phyloP scores from a whole-genome alignment of 768 basidiomycete species.

The Leucogyrophana mollusca region DNA sequence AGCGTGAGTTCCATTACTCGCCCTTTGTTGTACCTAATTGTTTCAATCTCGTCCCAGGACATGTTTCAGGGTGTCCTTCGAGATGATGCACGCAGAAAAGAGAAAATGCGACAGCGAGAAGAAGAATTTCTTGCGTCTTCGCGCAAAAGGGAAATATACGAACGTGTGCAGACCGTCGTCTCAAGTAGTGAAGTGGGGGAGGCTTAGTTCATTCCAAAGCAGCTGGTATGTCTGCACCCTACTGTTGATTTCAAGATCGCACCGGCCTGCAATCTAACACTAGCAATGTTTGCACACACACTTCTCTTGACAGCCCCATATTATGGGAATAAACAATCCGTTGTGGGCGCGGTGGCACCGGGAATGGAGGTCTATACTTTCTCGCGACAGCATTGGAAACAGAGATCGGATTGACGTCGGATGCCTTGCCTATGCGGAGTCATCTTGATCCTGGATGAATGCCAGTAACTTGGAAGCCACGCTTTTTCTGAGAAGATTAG shows the following conservation, averaged over 20 bases:
- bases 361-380: conserved; percentile 47
- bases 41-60: conserved; percentile 42
- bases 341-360: too few relatives aligned
- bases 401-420: conserved; percentile 68
- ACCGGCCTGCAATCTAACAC: too few relatives aligned
- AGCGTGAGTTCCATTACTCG: conserved; percentile 50
- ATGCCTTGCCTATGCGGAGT: conserved; percentile 73
- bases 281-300: too few relatives aligned
- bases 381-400: conserved; percentile 76
- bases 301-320: too few relatives aligned
- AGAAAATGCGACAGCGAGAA: conserved; percentile 69
- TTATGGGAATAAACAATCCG: too few relatives aligned
- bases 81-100: conserved; percentile 78
- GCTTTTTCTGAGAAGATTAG: conserved; percentile 42
- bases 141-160: conserved; percentile 65
- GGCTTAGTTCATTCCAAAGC: too few relatives aligned
- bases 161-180: conserved; percentile 42
- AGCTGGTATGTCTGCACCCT: too few relatives aligned
- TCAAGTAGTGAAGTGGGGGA: conserved; percentile 3
- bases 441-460: conserved; percentile 78
- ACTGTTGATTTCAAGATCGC: too few relatives aligned
- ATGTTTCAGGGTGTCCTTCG: conserved; percentile 92
- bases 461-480: conserved; percentile 76
- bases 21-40: conserved; percentile 1
- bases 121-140: conserved; percentile 60